These are phyloP conservation scores for Arxiozyma telluris DNA, from an alignment of 1,139 yeast species.

Conservation along the genomic window DNA sequence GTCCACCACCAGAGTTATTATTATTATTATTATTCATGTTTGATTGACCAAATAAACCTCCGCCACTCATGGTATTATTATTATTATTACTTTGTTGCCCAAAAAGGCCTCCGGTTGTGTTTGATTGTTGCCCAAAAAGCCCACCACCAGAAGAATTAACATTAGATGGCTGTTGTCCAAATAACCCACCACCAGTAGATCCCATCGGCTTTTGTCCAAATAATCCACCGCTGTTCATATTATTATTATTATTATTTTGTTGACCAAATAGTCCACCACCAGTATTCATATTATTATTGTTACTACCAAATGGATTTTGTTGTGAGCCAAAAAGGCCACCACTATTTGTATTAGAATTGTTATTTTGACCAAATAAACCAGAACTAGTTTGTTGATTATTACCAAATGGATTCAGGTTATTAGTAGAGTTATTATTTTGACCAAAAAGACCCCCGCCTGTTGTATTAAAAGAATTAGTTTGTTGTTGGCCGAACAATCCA, in stretches of 20 bases:
- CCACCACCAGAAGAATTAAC: slow-evolving; percentile 11
- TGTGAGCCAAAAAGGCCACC: slow-evolving; percentile 22
- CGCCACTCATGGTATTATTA: slow-evolving; percentile 1
- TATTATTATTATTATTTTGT: slow-evolving; percentile 7
- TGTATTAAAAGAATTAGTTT: slow-evolving; percentile 2
- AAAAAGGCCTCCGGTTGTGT: slow-evolving; percentile 9
- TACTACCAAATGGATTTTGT: slow-evolving; percentile 25
- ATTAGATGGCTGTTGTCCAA: slow-evolving; percentile 27
- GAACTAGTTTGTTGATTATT: slow-evolving; percentile 3
- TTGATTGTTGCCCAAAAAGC: slow-evolving; percentile 24
- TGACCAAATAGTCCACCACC: slow-evolving; percentile 28
- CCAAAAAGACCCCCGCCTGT: slow-evolving; percentile 37
- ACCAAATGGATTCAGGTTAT: slow-evolving; percentile 1
- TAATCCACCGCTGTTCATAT: slow-evolving; percentile 4
- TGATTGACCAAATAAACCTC: slow-evolving; percentile 28
- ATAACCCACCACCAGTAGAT: slow-evolving; percentile 28
- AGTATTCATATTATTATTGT: slow-evolving; percentile 7
- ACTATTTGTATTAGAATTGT: not conserved
- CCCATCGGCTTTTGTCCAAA: slow-evolving; percentile 6
- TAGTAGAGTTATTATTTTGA: slow-evolving; percentile 12
- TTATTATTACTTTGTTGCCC: slow-evolving; percentile 8
- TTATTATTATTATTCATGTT: slow-evolving; percentile 24
- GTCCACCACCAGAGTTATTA: slow-evolving; percentile 24
- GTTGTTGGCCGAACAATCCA: slow-evolving; percentile 24
- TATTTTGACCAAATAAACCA: slow-evolving; percentile 3